These are phyloP conservation scores for Onygena corvina DNA, from an alignment of 2,329 filamentous ascomycete genomes.

Conservation along the genomic window DNA sequence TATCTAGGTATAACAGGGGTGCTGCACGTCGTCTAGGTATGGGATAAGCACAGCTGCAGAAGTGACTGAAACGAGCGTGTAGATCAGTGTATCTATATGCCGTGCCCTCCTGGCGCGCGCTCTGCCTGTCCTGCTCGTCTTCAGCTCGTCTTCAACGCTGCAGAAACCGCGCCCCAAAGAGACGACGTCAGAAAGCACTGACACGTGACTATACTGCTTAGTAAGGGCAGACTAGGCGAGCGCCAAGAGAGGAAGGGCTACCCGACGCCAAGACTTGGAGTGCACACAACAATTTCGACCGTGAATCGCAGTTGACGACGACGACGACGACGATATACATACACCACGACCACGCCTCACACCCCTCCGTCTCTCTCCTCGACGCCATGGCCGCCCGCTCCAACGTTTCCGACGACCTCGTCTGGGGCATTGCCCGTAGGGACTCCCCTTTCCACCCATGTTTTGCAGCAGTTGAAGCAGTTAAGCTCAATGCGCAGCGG, in stretches of 20 bases:
- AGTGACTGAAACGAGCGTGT: not conserved
- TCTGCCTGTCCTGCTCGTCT: no score
- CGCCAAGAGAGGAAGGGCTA: not conserved
- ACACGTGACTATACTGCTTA: no score
- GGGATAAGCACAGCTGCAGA: not conserved
- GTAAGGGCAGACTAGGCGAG: no score
- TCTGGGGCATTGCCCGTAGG: constrained; percentile 94
- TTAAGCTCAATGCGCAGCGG: not conserved
- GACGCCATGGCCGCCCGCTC: constrained; percentile 42
- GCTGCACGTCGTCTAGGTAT: not conserved
- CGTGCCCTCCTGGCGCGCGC: no score
- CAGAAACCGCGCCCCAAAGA: no score
- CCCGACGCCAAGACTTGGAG: constrained; percentile 12
- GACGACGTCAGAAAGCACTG: no score
- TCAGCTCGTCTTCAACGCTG: no score
- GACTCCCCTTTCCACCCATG: constrained; percentile 24
- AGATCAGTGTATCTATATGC: no score
- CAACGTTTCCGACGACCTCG: constrained; percentile 77
- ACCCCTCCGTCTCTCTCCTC: constrained; percentile 16
- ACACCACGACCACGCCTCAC: constrained; percentile 9
- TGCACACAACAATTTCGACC: constrained; percentile 9
- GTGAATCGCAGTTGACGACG: not conserved
- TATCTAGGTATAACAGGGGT: not conserved
- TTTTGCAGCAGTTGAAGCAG: not conserved
- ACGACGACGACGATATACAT: not conserved